Evolutionary conservation across 257 asterid species (phyloP).

Genomic region (Salvia miltiorrhiza): DNA sequence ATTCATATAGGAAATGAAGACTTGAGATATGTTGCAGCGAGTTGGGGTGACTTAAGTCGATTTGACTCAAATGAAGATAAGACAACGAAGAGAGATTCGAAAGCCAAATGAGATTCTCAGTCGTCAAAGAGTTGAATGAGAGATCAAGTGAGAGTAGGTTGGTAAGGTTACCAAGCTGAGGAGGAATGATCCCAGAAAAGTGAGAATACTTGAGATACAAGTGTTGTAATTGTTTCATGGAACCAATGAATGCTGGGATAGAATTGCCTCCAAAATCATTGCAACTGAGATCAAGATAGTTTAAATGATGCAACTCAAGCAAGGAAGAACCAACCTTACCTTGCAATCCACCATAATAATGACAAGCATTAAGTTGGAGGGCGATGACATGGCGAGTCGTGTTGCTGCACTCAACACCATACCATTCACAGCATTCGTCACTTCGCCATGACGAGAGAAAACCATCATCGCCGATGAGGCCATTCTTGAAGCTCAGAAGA

Average conservation of each 20-base stretch:
- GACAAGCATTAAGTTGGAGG: not conserved
- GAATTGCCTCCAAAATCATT: not conserved
- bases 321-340: not conserved
- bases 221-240: not conserved
- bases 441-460: not conserved
- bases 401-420: not conserved
- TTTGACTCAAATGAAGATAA: not conserved
- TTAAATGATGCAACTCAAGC: not conserved
- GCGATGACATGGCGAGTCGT: not conserved
- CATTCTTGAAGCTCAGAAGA: not conserved
- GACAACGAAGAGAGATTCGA: not conserved
- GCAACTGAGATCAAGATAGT: not conserved
- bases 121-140: not conserved
- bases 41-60: not conserved
- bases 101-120: constrained; percentile 4
- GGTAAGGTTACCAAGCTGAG: not conserved
- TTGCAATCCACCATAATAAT: not conserved
- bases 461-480: not conserved
- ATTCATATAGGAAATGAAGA: not conserved
- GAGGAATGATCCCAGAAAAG: not conserved
- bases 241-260: not conserved
- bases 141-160: not conserved
- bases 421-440: not conserved
- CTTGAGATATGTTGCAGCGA: not conserved
- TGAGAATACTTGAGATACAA: not conserved